Base-by-base conservation (phyloP, 345 rosid genomes). In the Arabis hirsuta region DNA sequence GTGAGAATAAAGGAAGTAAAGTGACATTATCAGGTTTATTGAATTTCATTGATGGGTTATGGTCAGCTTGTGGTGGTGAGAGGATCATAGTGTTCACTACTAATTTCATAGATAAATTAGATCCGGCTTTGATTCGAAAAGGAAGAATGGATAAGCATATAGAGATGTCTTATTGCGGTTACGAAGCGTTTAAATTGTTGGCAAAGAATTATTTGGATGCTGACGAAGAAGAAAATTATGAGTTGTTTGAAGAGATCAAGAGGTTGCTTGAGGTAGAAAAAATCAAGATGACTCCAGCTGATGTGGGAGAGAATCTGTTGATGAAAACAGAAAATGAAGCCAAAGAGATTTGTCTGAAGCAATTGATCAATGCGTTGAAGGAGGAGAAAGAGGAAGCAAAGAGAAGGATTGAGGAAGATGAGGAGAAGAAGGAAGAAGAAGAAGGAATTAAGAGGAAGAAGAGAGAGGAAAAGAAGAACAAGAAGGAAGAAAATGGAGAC, bases 61-160 rank as follows among this genome's bases (percentile, higher is more conserved):
- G 87, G 84, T 84, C 85, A 13, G 74, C 84, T 48, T 75, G 84
- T 76, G 80, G 79, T 20, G 85, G 79, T 9, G 87, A 81, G 65
- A 81, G 83, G 45, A 62, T 82, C 39, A 84, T 82, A 19, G 73
- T 84, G 46, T 84, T 84, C 16, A 84, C 85, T 10, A 82, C 87
- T n/a, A 80, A 80, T 56, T 55, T 72, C 76, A 69, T 59, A 20
- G 87, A 80, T 8, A 84, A 78, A 8, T 82, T 84, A 69, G 83
- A 79, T 53, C 80, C 73, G 3, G 83, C 84, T 34, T 46, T 84
- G 29, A 78, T 80, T 4, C 62, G 87, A 67, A 81, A 74, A 53
- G 83, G 85, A 19, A 73, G 87, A 65, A 84, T 82, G 84, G 87
- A 84, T 16, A 82, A 73, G 58, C 78, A 67, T 24, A 84, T 82